Conservation (phyloP, 2,329 filamentous ascomycete species). For the Nemania diffusa region DNA sequence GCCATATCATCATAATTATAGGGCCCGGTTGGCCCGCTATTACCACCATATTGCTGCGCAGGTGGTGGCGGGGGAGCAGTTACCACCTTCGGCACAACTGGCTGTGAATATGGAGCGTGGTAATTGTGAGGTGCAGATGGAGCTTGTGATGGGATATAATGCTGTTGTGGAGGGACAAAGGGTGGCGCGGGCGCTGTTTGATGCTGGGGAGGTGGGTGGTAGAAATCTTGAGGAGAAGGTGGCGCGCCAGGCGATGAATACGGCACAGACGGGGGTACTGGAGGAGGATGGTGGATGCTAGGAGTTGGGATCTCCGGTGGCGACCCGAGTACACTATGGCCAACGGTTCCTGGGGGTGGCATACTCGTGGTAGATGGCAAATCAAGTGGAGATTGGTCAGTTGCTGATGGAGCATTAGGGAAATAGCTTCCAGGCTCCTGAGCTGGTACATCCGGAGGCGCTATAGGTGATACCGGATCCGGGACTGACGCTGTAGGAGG, state of each 20-base stretch:
- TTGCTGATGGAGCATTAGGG: slow-evolving; percentile 36
- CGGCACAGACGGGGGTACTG: slow-evolving; percentile 46
- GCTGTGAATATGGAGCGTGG: slow-evolving; percentile 40
- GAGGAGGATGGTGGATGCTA: slow-evolving; percentile 39
- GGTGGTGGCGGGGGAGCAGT: slow-evolving; percentile 32
- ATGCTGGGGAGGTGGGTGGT: slow-evolving; percentile 48
- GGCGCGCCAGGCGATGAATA: slow-evolving; percentile 47
- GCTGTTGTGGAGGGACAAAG: slow-evolving; percentile 38
- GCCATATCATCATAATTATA: slow-evolving; percentile 74
- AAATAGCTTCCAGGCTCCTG: slow-evolving; percentile 48
- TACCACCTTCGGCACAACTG: slow-evolving; percentile 39
- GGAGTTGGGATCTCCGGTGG: slow-evolving; percentile 44
- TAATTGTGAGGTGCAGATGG: slow-evolving; percentile 43
- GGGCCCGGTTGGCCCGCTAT: slow-evolving; percentile 44
- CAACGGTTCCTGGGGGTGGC: slow-evolving; percentile 45
- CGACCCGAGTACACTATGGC: slow-evolving; percentile 35
- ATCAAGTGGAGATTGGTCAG: slow-evolving; percentile 40
- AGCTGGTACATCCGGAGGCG: slow-evolving; percentile 43
- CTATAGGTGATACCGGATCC: slow-evolving; percentile 50
- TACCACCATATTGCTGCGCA: slow-evolving; percentile 41
- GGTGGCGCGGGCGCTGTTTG: slow-evolving; percentile 43
- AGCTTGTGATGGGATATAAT: slow-evolving; percentile 40
- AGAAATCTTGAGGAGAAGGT: slow-evolving; percentile 51
- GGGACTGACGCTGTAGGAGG: slow-evolving; percentile 43
- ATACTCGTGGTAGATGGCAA: slow-evolving; percentile 47